phyloP scores from a whole-genome alignment of 768 basidiomycete species.

The Calvatia gigantea region DNA sequence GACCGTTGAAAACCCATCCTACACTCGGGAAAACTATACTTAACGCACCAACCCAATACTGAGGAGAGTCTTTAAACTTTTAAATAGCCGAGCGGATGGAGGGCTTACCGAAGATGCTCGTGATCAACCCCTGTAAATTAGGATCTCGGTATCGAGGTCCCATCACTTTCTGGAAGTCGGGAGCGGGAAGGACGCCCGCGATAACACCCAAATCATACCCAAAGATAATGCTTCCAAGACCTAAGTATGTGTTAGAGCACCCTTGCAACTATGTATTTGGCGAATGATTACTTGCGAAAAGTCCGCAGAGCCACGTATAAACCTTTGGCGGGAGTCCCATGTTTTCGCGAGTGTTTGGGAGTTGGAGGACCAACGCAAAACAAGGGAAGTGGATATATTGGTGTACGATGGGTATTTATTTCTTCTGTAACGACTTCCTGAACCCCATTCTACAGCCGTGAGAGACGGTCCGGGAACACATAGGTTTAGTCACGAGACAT shows the following conservation, averaged over 20 bases:
- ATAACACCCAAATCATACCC: constrained; percentile 53
- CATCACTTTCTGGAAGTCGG: constrained; percentile 36
- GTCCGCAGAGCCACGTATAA: constrained; percentile 50
- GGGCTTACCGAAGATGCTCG: constrained; percentile 39
- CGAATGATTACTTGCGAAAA: constrained; percentile 41
- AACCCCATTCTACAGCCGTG: not conserved
- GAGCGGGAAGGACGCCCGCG: constrained; percentile 39
- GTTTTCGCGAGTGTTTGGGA: not conserved
- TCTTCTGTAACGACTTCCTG: not conserved
- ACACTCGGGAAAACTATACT: not conserved
- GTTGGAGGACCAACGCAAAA: not conserved
- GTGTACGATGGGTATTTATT: constrained; percentile 3
- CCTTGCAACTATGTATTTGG: not conserved
- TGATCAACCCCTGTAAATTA: constrained; percentile 35
- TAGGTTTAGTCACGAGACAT: not conserved
- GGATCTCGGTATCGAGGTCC: constrained; percentile 31
- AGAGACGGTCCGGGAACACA: not conserved
- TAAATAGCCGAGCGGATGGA: not conserved
- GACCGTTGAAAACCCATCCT: not conserved
- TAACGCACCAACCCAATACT: constrained; percentile 36
- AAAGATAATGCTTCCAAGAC: constrained; percentile 42
- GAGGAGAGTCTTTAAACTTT: not conserved
- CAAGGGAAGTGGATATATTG: not conserved
- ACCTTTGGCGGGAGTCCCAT: constrained; percentile 43
- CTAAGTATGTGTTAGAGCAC: constrained; percentile 13